Evolutionary conservation across 1,284 basidiomycete species (phyloP), one percentile per base, ranked within the genome.

Genomic region (Ganoderma multipileum): DNA sequence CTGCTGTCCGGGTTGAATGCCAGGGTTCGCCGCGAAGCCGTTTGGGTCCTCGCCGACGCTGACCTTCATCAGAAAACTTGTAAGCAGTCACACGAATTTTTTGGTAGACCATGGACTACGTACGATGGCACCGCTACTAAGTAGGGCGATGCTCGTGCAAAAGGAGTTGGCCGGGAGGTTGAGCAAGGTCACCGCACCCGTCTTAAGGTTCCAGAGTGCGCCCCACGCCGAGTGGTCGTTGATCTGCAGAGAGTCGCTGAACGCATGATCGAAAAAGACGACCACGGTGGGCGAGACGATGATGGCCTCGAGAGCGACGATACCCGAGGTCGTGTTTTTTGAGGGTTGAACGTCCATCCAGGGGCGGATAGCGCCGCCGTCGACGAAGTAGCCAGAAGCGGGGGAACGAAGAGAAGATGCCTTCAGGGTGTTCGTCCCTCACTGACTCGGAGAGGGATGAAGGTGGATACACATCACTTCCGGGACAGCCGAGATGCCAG

Each of bases 81-180:
- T 55, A 8, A 38, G 23, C 33, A 18, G 20, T 18, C 6, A 8
- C 18, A 9, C n/a, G 20, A 3, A 12, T 11, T 26, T n/a, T 14
- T 39, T 39, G 20, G 3, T 39, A 28, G 4, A 44, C 2, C 38
- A 1, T 9, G 3, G 26, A 41, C 11, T 16, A 47, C 74, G 63
- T 66, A 83, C 83, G 82, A n/a, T n/a, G n/a, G n/a, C 83, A 4
- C 83, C 84, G 61, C 86, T 87, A 50, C 82, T 82, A 54, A 87
- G 76, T 70, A 85, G 5, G 4, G 66, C 66, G 9, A 62, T 57
- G 9, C 81, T 82, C 0, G 84, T 62, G n/a, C 66, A 67, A 33
- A 63, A 67, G 2, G 66, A 54, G 57, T 67, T 68, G 7, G 63
- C 61, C 20, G 61, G 42, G 38, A 68, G 57, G 33, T 68, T 30